These are phyloP conservation scores for Ophiorrhiza pumila DNA, from an alignment of 257 asterid species.

Conservation along the genomic window DNA sequence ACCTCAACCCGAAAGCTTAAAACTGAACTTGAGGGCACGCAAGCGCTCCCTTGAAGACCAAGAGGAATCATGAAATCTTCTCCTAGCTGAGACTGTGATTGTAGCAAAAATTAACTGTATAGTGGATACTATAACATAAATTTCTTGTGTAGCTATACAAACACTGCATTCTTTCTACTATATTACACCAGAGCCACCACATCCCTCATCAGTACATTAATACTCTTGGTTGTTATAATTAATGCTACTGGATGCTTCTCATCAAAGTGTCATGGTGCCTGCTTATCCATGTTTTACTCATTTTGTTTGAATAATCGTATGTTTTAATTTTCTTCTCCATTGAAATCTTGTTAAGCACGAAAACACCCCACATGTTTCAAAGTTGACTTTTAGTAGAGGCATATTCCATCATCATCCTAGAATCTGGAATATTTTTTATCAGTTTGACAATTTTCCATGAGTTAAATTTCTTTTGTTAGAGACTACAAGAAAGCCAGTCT, in stretches of 20 bases:
- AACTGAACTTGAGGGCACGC: conserved; percentile 74
- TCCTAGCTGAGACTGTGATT: not conserved
- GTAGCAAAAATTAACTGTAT: conserved; percentile 7
- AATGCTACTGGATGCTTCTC: no score
- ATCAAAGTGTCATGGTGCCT: not conserved
- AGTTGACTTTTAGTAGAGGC: not conserved
- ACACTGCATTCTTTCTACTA: not conserved
- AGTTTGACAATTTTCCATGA: not conserved
- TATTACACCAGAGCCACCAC: no score
- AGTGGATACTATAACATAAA: conserved; percentile 10
- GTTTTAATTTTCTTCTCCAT: not conserved
- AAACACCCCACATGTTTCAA: not conserved
- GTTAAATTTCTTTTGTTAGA: not conserved
- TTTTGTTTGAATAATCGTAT: not conserved
- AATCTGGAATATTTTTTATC: not conserved
- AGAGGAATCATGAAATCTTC: conserved; percentile 25
- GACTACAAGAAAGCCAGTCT: conserved; percentile 1
- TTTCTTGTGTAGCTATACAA: not conserved
- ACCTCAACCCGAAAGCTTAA: conserved; percentile 75
- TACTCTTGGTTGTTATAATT: no score
- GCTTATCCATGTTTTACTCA: not conserved
- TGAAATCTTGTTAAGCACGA: not conserved
- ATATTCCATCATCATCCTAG: not conserved
- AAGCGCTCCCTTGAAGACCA: conserved; percentile 87
- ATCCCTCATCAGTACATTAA: no score